Base-by-base conservation (phyloP, 306 rosid genomes). In the Dicorynia guianensis region DNA sequence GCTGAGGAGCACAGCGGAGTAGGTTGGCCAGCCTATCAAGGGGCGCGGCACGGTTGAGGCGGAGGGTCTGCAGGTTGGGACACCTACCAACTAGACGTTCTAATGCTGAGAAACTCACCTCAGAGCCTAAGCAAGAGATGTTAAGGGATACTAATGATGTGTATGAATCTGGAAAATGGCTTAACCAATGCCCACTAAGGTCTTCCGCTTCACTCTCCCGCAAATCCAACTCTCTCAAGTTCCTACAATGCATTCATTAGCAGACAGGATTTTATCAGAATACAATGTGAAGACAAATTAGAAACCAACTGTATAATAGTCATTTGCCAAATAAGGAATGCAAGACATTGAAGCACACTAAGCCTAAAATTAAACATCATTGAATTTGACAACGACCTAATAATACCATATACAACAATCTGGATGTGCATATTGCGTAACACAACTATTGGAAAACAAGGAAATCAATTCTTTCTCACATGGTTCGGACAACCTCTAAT, bases 171-270 rank as follows among this genome's bases (percentile, higher is more conserved):
- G 97, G 99, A 74, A 96, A 96, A 69, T 89, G 91, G 73, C 93
- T 90, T 18, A 92, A 90, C 99, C 99, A 96, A 81, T 90, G 97
- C 60, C 99, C 99, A 65, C 87, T 85, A 53, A 80, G 81, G 74
- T 96, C 99, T 4, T 92, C 99, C 79, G 90, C 93, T 13, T 96
- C 97, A 58, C 97, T 89, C 88, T 96, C 99, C 85, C 84, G 89
- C 83, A 96, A 84, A 76, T 92, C 97, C 80, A 96, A 73, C 84
- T 86, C 98, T 69, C 81, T 89, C 88, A 96, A 81, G 80, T 90
- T 90, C 91, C 99, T 96, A 82, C 73, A 78, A 62, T 84, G 77
- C 74, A 83, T 67, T 56, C 74, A 83, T 67, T 56, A 60, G 30
- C 70, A 82, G 65, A 33, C 19, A 20, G 50, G 1, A n/a, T 44